A percentile compares a stretch with the other conserved stretches of the same genome.
Conservation (phyloP, 2,329 filamentous ascomycete species). For the Trematosphaeria pertusa region DNA sequence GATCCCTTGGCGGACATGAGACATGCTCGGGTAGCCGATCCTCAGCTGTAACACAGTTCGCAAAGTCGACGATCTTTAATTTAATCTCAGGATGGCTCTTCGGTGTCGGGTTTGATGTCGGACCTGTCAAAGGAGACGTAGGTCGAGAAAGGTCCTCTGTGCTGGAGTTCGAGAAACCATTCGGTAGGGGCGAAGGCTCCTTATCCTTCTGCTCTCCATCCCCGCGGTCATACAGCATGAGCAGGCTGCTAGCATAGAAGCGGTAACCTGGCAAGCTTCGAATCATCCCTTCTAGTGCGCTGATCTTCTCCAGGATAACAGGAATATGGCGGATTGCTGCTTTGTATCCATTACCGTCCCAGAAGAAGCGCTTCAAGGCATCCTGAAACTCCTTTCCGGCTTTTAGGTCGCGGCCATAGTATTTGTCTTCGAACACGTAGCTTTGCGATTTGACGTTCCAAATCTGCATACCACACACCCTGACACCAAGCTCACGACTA, state of each 20-base stretch:
- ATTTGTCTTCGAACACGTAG: slow-evolving; percentile 98
- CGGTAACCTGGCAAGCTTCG: slow-evolving; percentile 81
- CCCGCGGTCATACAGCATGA: slow-evolving; percentile 96
- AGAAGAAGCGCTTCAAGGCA: slow-evolving; percentile 87
- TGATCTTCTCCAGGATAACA: slow-evolving; percentile 82
- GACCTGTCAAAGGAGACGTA: slow-evolving; percentile 35
- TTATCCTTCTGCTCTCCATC: slow-evolving; percentile 58
- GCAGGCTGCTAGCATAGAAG: slow-evolving; percentile 91
- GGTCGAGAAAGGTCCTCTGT: slow-evolving; percentile 28
- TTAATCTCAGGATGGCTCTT: slow-evolving; percentile 67
- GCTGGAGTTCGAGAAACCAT: slow-evolving; percentile 20
- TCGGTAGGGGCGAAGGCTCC: slow-evolving; percentile 16
- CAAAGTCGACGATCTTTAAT: slow-evolving; percentile 98
- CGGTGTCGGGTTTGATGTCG: slow-evolving; percentile 22
- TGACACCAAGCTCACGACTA: slow-evolving; percentile 87
- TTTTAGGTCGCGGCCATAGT: slow-evolving; percentile 88
- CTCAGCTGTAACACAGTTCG: slow-evolving; percentile 92
- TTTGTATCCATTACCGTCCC: slow-evolving; percentile 81
- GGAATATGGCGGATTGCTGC: slow-evolving; percentile 89
- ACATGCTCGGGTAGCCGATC: slow-evolving; percentile 66
- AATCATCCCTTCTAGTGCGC: slow-evolving; percentile 83
- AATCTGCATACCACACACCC: slow-evolving; percentile 93
- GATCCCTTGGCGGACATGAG: slow-evolving; percentile 80
- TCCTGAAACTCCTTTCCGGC: slow-evolving; percentile 88
- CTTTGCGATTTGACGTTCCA: slow-evolving; percentile 86